phyloP scores from a whole-genome alignment of 371 early-diverging fungal species.

The Capillidium rhysosporum region DNA sequence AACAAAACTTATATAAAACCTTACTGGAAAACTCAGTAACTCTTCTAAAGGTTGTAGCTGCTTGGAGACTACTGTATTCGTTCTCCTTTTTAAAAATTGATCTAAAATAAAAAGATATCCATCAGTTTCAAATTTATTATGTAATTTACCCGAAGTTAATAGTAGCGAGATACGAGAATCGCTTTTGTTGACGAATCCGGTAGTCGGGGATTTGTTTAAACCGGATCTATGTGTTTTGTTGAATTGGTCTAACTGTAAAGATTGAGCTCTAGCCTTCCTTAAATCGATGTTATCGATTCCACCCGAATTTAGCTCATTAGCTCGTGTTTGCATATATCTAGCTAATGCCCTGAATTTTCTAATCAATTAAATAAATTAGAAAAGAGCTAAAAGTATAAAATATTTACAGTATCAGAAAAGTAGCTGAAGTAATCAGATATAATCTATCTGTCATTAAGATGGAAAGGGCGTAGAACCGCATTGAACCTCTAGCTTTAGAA shows the following conservation, averaged over 20 bases:
- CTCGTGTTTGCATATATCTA: conserved; percentile 7
- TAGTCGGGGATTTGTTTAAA: background rate
- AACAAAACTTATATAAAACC: background rate
- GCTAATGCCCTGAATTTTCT: conserved; percentile 10
- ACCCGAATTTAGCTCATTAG: background rate
- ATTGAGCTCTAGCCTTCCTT: background rate
- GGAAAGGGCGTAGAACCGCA: conserved; percentile 38
- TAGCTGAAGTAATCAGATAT: conserved; percentile 44
- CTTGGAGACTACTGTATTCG: background rate
- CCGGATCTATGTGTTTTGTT: background rate
- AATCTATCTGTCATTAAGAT: conserved; percentile 48
- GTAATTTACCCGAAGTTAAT: conserved; percentile 1
- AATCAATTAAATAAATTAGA: background rate
- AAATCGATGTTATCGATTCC: background rate
- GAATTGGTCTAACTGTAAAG: background rate
- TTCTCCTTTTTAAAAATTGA: background rate
- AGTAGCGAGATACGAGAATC: too few relatives aligned
- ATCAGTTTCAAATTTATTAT: background rate
- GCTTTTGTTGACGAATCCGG: too few relatives aligned
- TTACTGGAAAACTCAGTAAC: background rate
- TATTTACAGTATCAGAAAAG: conserved; percentile 34
- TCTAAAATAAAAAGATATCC: too few relatives aligned
- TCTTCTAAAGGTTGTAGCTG: background rate
- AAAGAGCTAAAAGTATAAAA: background rate
- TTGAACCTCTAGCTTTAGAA: conserved; percentile 43